phyloP scores from a whole-genome alignment of 257 asterid species.

The Penstemon eatonii region DNA sequence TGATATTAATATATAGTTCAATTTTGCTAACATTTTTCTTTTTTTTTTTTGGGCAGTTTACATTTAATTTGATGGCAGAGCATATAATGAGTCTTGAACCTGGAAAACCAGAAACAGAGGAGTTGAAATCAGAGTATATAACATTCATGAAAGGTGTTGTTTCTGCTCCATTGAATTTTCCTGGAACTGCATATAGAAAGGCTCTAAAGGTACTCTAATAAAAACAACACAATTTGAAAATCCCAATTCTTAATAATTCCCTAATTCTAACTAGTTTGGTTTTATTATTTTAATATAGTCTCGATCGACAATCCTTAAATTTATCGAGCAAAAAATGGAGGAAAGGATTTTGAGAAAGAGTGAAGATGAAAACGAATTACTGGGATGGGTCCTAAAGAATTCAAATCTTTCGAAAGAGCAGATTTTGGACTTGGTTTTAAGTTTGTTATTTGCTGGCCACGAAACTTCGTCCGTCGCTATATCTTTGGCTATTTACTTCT shows the following conservation, averaged over 20 bases:
- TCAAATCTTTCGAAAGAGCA: slow-evolving; percentile 82
- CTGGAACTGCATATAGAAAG: slow-evolving; percentile 88
- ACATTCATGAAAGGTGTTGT: slow-evolving; percentile 97
- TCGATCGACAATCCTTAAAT: slow-evolving; percentile 70
- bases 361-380: slow-evolving; percentile 60
- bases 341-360: slow-evolving; percentile 47
- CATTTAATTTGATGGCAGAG: slow-evolving; percentile 89
- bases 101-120: slow-evolving; percentile 72
- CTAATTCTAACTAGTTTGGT: neutral
- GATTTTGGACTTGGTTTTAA: slow-evolving; percentile 74
- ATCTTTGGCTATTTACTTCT: slow-evolving; percentile 74
- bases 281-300: slow-evolving; percentile 43
- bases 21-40: neutral
- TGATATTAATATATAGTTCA: neutral
- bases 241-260: neutral
- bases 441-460: slow-evolving; percentile 87
- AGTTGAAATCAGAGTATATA: slow-evolving; percentile 73
- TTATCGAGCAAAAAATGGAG: slow-evolving; percentile 75
- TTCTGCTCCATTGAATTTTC: slow-evolving; percentile 89
- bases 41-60: slow-evolving; percentile 49
- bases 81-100: slow-evolving; percentile 90
- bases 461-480: slow-evolving; percentile 89
- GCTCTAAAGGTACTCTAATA: slow-evolving; percentile 64
- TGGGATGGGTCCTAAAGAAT: slow-evolving; percentile 82
- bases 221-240: neutral